phyloP scores from a whole-genome alignment of 139 green algal genomes.

The Yamagishiella unicocca region DNA sequence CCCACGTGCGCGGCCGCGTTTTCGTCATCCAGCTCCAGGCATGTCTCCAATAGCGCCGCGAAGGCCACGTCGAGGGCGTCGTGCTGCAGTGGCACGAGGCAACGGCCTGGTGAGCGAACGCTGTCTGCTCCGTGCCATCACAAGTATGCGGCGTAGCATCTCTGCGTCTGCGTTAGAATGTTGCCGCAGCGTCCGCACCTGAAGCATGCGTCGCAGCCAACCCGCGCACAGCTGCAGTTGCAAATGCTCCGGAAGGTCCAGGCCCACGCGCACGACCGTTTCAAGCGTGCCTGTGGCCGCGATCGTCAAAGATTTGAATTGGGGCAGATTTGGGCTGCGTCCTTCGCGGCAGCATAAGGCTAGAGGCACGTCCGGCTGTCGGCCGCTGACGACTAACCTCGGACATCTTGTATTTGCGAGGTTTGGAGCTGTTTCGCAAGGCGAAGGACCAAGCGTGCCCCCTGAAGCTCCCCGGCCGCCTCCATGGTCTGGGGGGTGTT shows the following conservation, averaged over 20 bases:
- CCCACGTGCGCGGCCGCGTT: not conserved
- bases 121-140: too few relatives aligned
- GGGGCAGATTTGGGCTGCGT: too few relatives aligned
- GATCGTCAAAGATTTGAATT: too few relatives aligned
- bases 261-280: too few relatives aligned
- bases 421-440: not conserved
- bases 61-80: not conserved
- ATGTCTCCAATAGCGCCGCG: not conserved
- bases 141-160: too few relatives aligned
- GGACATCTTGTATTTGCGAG: not conserved
- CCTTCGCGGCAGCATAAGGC: too few relatives aligned
- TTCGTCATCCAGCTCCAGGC: not conserved
- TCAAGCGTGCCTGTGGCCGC: not conserved
- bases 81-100: not conserved
- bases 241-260: constrained; percentile 28
- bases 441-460: not conserved
- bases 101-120: too few relatives aligned
- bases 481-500: too few relatives aligned
- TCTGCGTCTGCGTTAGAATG: too few relatives aligned
- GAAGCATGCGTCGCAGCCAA: not conserved
- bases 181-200: not conserved
- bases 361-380: too few relatives aligned
- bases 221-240: constrained; percentile 17
- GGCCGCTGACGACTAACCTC: not conserved
- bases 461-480: not conserved